Conservation (phyloP, 2,329 filamentous ascomycete species). For the Apiospora marii region DNA sequence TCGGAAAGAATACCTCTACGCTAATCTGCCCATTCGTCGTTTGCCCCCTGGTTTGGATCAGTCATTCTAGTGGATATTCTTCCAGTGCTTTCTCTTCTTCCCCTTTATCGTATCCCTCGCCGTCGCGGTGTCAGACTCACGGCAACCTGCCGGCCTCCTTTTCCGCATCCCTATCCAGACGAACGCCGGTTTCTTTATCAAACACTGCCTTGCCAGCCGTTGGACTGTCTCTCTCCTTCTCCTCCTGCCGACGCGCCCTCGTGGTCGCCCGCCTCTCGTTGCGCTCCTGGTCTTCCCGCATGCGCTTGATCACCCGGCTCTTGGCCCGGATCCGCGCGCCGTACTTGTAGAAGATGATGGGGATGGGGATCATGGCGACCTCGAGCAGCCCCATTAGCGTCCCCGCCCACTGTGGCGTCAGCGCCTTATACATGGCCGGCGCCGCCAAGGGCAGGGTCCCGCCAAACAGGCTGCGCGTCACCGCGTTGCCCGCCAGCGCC, state of each 20-base stretch:
- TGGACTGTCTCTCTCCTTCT: background rate
- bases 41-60: background rate
- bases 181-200: background rate
- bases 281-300: constrained; percentile 54
- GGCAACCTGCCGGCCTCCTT: background rate
- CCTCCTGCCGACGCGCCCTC: constrained; percentile 28
- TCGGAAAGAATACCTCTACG: background rate
- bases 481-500: constrained; percentile 80
- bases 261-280: constrained; percentile 40
- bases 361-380: constrained; percentile 78
- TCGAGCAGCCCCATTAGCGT: constrained; percentile 79
- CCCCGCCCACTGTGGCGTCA: constrained; percentile 81
- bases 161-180: constrained; percentile 15
- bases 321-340: constrained; percentile 60
- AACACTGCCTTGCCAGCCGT: background rate
- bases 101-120: background rate
- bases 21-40: background rate
- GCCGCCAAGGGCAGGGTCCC: constrained; percentile 81
- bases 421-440: constrained; percentile 70
- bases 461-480: constrained; percentile 76
- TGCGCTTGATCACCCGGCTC: constrained; percentile 55
- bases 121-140: no score
- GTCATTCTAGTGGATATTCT: background rate
- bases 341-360: constrained; percentile 77
- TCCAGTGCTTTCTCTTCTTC: background rate